These are phyloP conservation scores for Apophysomyces sp. DNA, from an alignment of 371 early-diverging fungal species.

Conservation along the genomic window DNA sequence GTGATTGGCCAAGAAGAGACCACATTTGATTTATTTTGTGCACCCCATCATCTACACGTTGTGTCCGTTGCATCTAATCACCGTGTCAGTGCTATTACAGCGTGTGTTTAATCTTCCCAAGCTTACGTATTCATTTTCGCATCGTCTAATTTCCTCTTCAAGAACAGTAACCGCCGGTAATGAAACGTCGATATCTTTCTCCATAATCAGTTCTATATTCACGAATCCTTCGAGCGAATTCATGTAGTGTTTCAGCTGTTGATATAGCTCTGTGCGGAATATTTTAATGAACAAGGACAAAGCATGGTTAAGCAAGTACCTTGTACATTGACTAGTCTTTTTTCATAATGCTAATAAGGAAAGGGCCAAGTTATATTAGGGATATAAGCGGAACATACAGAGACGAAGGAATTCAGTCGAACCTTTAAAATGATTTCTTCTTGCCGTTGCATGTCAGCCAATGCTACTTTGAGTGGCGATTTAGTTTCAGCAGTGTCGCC, in stretches of 20 bases:
- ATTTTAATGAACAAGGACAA: neutral
- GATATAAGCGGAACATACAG: neutral
- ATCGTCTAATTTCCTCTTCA: conserved; percentile 40
- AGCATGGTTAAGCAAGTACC: conserved; percentile 10
- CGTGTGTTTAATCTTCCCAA: neutral
- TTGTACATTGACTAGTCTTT: conserved; percentile 14
- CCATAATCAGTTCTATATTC: conserved; percentile 18
- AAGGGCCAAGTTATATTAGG: neutral
- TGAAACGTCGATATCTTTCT: conserved; percentile 38
- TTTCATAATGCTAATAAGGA: conserved; percentile 17
- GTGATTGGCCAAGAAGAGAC: conserved; percentile 14
- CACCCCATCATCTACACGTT: conserved; percentile 11
- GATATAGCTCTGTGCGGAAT: conserved; percentile 14
- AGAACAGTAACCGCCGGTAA: conserved; percentile 26
- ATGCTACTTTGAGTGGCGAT: neutral
- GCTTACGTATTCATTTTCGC: conserved; percentile 38
- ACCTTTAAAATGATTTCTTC: conserved; percentile 14
- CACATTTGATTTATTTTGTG: conserved; percentile 12
- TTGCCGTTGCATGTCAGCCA: conserved; percentile 10
- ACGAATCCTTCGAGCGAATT: conserved; percentile 24
- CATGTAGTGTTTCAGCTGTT: conserved; percentile 15
- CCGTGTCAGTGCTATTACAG: neutral
- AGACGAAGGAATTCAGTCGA: neutral
- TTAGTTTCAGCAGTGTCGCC: conserved; percentile 3
- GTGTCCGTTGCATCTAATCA: conserved; percentile 9